A percentile compares a stretch with the other conserved stretches of the same genome.
Evolutionary conservation across 805 yeast genomes (phyloP).

Genomic region (Candida easanensis): DNA sequence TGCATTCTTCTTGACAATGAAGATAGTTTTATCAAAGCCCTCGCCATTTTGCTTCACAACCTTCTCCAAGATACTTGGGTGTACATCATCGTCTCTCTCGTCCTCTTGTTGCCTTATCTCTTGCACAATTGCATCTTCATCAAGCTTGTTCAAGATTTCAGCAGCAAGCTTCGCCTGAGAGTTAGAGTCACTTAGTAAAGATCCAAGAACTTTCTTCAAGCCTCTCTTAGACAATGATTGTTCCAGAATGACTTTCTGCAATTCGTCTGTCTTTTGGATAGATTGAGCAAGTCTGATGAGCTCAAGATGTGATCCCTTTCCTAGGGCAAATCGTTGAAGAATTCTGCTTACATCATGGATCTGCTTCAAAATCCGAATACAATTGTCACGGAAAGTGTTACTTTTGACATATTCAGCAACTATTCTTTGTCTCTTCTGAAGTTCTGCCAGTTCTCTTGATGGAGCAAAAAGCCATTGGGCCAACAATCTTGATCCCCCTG

Average conservation of each 20-base stretch:
- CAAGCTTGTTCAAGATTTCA: constrained; percentile 40
- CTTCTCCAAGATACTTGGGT: constrained; percentile 13
- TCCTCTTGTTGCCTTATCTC: constrained; percentile 25
- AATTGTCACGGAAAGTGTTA: constrained; percentile 25
- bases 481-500: constrained; percentile 77
- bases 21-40: not conserved
- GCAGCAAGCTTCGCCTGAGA: constrained; percentile 41
- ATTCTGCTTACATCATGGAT: constrained; percentile 59
- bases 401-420: constrained; percentile 43
- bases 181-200: constrained; percentile 23
- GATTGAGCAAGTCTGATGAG: constrained; percentile 43
- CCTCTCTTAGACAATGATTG: constrained; percentile 28
- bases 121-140: constrained; percentile 33
- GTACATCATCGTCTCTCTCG: constrained; percentile 12
- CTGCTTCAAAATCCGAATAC: constrained; percentile 38
- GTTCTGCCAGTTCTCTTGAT: constrained; percentile 52
- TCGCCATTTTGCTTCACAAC: not conserved
- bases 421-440: constrained; percentile 51
- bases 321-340: constrained; percentile 55
- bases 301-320: constrained; percentile 43
- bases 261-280: constrained; percentile 32
- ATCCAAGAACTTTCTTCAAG: constrained; percentile 24
- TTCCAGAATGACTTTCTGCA: constrained; percentile 23
- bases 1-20: constrained; percentile 12
- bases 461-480: constrained; percentile 85